Base-by-base conservation (phyloP, 495 filamentous ascomycete species). In the Sordaria brevicollis region DNA sequence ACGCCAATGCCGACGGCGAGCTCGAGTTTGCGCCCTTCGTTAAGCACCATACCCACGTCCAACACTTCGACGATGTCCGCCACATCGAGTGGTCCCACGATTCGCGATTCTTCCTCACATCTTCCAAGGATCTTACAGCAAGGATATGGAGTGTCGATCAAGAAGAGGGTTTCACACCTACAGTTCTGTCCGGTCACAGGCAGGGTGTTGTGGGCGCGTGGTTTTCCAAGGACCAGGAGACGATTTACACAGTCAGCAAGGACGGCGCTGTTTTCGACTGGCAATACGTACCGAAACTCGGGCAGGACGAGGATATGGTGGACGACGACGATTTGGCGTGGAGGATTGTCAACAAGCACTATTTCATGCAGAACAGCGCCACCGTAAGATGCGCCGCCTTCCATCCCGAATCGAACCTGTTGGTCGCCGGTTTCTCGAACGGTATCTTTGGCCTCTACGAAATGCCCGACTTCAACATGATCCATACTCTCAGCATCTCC, bases 11-110 rank as follows among this genome's bases (percentile, higher is more conserved):
- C 66, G 89, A 91, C 74, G 95, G 93, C 69, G 93, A 93, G 68
- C 83, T 97, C 70, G 93, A 98, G 72, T 98, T 97, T 80, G 93
- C 96, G 10, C 95, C 95, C 1, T 98, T 99, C 73, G 88, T 96
- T 41, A 83, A 92, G 65, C 93, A 98, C 80, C 88, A 93, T 66
- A 89, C 90, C 49, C 92, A 96, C 71, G 87, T 90, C 37, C 91
- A 92, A 1, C 95, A 99, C 79, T 96, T 93, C 71, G 95, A 97
- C 78, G 85, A 84, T 34, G 89, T 98, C 29, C 87, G 90, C 37
- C 89, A 87, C 76, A 90, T 99, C 67, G 89, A 95, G 76, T 99
- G 95, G 95, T 97, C 94, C 11, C 89, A 88, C 75, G 95, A 99
- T 81, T 97, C 95, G 17, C 85, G 94, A 37, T 99, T 99, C 83